These are phyloP conservation scores for Macrophomina tecta DNA, from an alignment of 2,329 filamentous ascomycete species.

Conservation along the genomic window DNA sequence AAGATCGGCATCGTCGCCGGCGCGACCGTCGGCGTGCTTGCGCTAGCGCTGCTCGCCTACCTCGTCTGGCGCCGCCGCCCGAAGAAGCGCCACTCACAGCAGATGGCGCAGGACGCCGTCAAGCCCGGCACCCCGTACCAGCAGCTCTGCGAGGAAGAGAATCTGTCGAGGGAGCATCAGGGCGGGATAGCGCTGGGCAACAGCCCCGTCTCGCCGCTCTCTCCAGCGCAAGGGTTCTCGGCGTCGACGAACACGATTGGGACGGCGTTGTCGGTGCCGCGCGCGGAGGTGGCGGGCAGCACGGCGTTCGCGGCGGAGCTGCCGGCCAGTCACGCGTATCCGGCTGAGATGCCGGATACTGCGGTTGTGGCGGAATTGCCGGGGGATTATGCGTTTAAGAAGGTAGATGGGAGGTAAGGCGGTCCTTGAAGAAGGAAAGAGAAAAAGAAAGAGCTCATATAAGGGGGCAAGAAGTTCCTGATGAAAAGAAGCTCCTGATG, in stretches of 20 bases:
- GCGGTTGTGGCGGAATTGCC: not conserved
- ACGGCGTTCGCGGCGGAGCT: not conserved
- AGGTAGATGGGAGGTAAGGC: no score
- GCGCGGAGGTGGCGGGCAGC: not conserved
- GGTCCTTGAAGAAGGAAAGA: no score
- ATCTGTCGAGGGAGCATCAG: not conserved
- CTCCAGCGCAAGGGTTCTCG: not conserved
- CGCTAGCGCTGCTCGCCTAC: not conserved
- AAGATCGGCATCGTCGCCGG: slow-evolving; percentile 8
- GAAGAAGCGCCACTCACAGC: not conserved
- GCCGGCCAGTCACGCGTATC: not conserved
- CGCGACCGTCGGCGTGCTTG: not conserved
- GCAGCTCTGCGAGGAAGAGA: not conserved
- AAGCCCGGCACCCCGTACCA: not conserved
- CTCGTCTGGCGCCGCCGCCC: slow-evolving; percentile 1
- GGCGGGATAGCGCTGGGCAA: not conserved
- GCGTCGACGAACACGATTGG: not conserved
- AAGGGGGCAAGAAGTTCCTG: no score
- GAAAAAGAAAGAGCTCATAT: no score
- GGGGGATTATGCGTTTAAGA: not conserved
- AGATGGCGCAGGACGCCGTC: not conserved
- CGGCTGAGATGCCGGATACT: not conserved
- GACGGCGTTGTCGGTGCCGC: not conserved
- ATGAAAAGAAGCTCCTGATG: no score
- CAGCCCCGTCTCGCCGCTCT: slow-evolving; percentile 2